Evolutionary conservation across 202 grass and related monocot genomes (phyloP), one percentile per base, ranked within the genome.

Genomic region (Panicum virgatum): DNA sequence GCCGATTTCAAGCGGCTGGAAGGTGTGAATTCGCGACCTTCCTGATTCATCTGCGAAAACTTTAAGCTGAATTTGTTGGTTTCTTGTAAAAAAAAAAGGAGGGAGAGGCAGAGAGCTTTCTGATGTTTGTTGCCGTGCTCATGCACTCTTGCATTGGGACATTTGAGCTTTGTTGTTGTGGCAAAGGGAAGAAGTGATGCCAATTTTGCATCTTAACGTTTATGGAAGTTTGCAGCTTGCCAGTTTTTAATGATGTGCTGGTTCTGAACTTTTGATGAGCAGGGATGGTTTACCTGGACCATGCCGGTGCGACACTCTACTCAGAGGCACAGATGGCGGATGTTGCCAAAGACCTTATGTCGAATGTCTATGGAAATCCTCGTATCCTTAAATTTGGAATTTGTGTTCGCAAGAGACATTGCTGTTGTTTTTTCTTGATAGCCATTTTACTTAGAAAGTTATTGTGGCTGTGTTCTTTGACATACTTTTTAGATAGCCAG

Each of bases 351-450:
- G 92, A 95, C 54, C 88, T 95, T 61, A 82, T 81, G 8, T 88
- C 92, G 23, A 93, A 86, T 83, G 79, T 98, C 34, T 98, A 95
- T 5, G 96, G 90, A 66, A 98, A 98, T 76, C 96, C 96, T 91
- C 96, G 92, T 98, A 95, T 98, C 96, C 90, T 87, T 46, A 23
- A 56, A 69, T 61, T 72, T 66, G 47, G 56, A 16, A 50, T 40
- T 45, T 51, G 12, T 60, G 3, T 71, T 72, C 23, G 78, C 38
- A 6, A 58, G 75, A 63, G 16, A 46, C n/a, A 1, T 71, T 79
- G 43, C 69, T 27, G 29, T 38, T 67, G 23, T 7, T 48, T 63
- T 65, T 50, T 45, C 20, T 16, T 3, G 10, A 67, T 65, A 9
- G 16, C 72, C 40, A 26, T 18, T 18, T 39, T 53, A 9, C 25